Evolutionary conservation across 2,329 filamentous ascomycete genomes (phyloP).

Genomic region (Colletotrichum sojae): DNA sequence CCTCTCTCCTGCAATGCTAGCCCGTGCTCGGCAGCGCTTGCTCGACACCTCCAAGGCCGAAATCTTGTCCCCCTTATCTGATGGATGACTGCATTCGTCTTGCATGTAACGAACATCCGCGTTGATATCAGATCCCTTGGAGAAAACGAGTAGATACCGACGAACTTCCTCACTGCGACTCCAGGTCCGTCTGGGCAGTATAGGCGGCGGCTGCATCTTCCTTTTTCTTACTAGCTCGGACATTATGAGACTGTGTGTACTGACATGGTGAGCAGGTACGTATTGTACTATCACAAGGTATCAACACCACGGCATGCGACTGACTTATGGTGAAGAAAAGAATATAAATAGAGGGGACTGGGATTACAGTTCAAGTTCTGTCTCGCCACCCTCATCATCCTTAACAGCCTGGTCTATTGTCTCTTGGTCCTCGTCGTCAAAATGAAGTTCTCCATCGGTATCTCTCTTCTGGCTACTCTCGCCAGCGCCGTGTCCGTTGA

Average conservation of each 20-base stretch:
- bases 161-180: slow-evolving; percentile 1
- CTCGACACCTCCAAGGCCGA: background rate
- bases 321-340: background rate
- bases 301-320: background rate
- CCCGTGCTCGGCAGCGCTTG: slow-evolving; percentile 7
- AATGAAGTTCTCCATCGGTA: slow-evolving; percentile 36
- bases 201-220: slow-evolving; percentile 21
- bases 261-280: too few relatives aligned
- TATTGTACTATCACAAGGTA: background rate
- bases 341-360: slow-evolving; percentile 15
- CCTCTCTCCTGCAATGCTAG: background rate
- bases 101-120: slow-evolving; percentile 12
- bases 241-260: background rate
- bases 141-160: background rate
- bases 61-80: background rate
- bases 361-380: background rate
- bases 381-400: slow-evolving; percentile 8
- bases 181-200: slow-evolving; percentile 17
- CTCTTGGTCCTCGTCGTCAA: slow-evolving; percentile 1
- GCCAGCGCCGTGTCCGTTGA: slow-evolving; percentile 36
- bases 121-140: slow-evolving; percentile 27
- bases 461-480: slow-evolving; percentile 32
- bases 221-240: slow-evolving; percentile 23
- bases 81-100: background rate
- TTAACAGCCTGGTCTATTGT: slow-evolving; percentile 8